phyloP scores from a whole-genome alignment of 1,284 basidiomycete genomes.

The Apiotrichum montevideense region DNA sequence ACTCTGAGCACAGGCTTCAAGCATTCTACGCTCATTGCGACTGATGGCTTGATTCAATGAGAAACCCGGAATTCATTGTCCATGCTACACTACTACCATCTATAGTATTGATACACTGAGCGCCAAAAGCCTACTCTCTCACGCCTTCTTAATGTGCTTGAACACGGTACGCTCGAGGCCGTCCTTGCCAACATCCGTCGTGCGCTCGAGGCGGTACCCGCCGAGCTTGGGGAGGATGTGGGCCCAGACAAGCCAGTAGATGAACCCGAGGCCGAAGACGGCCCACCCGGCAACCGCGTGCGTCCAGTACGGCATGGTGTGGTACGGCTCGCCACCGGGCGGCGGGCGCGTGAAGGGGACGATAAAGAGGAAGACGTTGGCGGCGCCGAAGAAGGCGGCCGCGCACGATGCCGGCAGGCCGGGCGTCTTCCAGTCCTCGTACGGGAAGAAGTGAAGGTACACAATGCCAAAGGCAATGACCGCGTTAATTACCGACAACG shows the following conservation, averaged over 20 bases:
- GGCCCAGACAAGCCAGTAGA: constrained; percentile 22
- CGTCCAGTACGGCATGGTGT: constrained; percentile 16
- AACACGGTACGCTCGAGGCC: constrained; percentile 12
- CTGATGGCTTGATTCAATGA: too few relatives aligned
- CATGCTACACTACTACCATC: too few relatives aligned
- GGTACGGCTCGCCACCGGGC: constrained; percentile 12
- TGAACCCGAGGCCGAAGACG: constrained; percentile 19
- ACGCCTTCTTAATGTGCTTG: neutral
- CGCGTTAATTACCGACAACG: constrained; percentile 14
- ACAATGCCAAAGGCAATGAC: constrained; percentile 16
- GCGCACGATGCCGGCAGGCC: neutral
- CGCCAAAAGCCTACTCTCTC: too few relatives aligned
- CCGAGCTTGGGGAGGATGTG: constrained; percentile 13
- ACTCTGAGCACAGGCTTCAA: too few relatives aligned
- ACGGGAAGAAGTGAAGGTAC: constrained; percentile 12
- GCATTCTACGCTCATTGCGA: too few relatives aligned
- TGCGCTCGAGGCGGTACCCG: constrained; percentile 13
- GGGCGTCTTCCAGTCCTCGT: constrained; percentile 10
- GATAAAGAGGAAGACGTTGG: constrained; percentile 17
- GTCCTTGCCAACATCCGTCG: constrained; percentile 10
- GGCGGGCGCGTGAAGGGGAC: constrained; percentile 12
- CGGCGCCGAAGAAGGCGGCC: constrained; percentile 12
- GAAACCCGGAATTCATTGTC: too few relatives aligned
- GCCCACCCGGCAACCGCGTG: constrained; percentile 17
- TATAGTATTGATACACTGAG: too few relatives aligned